Evolutionary conservation across 73 alveolate species (phyloP), one percentile per base, ranked within the genome.

Genomic region (Tetrahymena elliotti): DNA sequence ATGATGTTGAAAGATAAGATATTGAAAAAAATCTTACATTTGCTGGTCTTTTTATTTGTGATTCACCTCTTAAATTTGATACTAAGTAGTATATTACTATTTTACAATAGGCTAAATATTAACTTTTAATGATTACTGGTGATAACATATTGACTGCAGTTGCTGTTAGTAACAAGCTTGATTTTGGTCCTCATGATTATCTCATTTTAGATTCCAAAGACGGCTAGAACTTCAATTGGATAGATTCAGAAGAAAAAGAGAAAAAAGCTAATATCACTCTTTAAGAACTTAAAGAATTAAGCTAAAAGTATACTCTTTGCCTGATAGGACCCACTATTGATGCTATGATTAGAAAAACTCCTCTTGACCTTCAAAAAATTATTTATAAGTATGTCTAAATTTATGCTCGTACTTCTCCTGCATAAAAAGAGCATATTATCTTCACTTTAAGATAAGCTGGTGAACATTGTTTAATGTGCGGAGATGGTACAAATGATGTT

Each of bases 401-500:
- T 53, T 99, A 98, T 97, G 98, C 99, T 36, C 93, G 99, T 82
- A 98, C 98, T 41, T 96, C 99, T 38, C 99, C 99, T 11, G 95
- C 97, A 47, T 97, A 99, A 84, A 99, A 99, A 96, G 99, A 99
- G 94, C 95, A 95, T 93, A 98, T 99, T 33, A 97, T 99, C 52
- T 96, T 97, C 41, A 96, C 96, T 47, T 96, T 98, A 40, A 99
- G 98, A 53, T 97, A 97, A 93, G 93, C 97, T 68, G 99, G 99
- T 15, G 95, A 96, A 88, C 96, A 96, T 92, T 98, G 99, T 22
- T 95, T 98, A 84, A 99, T 99, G 99, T 99, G 99, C 95, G 99
- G 99, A 31, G 99, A 99, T 97, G 99, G 99, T 6, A 98, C 99
- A 18, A 98, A 98, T 94, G 99, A 98, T 96, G 99, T 98, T 1